phyloP scores from a whole-genome alignment of 306 rosid species.

The Pyrus pyrifolia region DNA sequence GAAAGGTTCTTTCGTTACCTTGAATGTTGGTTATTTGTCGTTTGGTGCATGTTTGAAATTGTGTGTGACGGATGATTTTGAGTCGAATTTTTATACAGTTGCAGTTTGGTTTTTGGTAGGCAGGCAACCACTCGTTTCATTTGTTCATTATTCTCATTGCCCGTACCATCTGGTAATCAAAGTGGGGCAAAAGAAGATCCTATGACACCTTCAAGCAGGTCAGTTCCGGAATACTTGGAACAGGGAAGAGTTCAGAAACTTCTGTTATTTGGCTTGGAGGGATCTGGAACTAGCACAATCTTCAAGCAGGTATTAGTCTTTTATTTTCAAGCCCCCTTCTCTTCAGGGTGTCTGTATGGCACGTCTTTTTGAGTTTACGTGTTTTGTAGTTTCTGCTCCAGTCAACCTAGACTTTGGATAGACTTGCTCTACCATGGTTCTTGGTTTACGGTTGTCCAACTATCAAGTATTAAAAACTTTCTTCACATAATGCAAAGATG shows the following conservation, averaged over 20 bases:
- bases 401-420: background rate
- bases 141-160: conserved; percentile 77
- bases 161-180: conserved; percentile 61
- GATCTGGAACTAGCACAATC: conserved; percentile 84
- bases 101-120: conserved; percentile 77
- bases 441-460: background rate
- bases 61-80: conserved; percentile 19
- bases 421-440: background rate
- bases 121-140: conserved; percentile 89
- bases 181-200: conserved; percentile 51
- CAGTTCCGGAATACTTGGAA: conserved; percentile 70
- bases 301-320: conserved; percentile 60
- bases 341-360: background rate
- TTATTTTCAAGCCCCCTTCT: background rate
- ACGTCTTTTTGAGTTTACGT: background rate
- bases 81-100: conserved; percentile 43
- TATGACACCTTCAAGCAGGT: conserved; percentile 45
- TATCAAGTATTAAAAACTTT: background rate
- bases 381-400: background rate
- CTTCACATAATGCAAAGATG: background rate
- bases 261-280: conserved; percentile 77
- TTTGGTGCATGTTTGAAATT: conserved; percentile 26
- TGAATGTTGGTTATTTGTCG: conserved; percentile 20
- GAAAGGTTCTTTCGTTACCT: conserved; percentile 86
- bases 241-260: conserved; percentile 76